Evolutionary conservation across 2,329 filamentous ascomycete genomes (phyloP).

Genomic region (Penicillium sp.): DNA sequence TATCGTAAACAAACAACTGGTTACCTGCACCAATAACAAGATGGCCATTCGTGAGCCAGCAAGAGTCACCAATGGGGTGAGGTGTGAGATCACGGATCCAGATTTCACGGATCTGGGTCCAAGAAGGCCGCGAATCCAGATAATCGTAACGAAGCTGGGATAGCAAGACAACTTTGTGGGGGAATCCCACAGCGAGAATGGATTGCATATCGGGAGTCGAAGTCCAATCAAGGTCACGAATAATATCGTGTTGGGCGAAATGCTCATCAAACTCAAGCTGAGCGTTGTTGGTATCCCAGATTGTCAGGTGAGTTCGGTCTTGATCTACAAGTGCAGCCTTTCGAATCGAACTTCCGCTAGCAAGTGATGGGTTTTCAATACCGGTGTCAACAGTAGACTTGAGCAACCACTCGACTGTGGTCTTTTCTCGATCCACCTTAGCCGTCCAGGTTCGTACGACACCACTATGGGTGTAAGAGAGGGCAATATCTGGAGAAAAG

Average conservation of each 20-base stretch:
- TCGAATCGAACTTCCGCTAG: conserved; percentile 82
- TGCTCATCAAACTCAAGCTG: conserved; percentile 80
- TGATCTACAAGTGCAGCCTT: conserved; percentile 84
- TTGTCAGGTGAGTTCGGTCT: conserved; percentile 74
- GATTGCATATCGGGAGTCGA: conserved; percentile 88
- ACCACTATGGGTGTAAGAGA: conserved; percentile 79
- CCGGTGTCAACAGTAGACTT: conserved; percentile 83
- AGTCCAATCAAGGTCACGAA: conserved; percentile 91
- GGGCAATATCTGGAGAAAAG: conserved; percentile 82
- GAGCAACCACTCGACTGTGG: conserved; percentile 75
- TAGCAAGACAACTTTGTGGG: conserved; percentile 79
- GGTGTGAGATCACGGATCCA: conserved; percentile 79
- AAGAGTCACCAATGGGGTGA: conserved; percentile 89
- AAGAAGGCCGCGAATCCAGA: conserved; percentile 83
- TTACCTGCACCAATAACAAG: conserved; percentile 89
- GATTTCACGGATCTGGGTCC: conserved; percentile 83
- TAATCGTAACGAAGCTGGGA: conserved; percentile 92
- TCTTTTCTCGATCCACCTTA: conserved; percentile 64
- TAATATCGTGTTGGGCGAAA: conserved; percentile 72
- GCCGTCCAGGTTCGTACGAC: conserved; percentile 85
- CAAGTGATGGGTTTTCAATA: conserved; percentile 71
- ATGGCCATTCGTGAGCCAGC: conserved; percentile 84
- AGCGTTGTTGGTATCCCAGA: conserved; percentile 85
- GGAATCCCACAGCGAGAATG: conserved; percentile 89
- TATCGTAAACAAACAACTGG: conserved; percentile 83